Conservation (phyloP, 306 rosid genomes). For the Sicyos edulis region DNA sequence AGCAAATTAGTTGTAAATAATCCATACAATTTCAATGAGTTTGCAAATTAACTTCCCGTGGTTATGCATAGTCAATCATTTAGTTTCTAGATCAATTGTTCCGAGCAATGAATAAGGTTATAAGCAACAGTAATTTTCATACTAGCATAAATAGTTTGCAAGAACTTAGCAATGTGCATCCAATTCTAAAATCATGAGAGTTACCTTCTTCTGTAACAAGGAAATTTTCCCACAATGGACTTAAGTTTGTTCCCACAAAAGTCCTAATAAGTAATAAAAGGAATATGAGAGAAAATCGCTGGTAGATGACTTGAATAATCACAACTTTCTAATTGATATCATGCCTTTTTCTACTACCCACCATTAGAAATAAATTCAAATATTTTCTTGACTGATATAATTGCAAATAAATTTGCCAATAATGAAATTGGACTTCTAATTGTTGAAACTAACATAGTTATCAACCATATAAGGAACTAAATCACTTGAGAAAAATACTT, state of each 20-base stretch:
- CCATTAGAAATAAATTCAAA: not conserved
- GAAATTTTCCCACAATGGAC: constrained; percentile 73
- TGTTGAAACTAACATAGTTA: too few relatives aligned
- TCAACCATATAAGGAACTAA: too few relatives aligned
- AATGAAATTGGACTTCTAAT: too few relatives aligned
- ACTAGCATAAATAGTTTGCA: not conserved
- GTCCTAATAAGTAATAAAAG: constrained; percentile 49
- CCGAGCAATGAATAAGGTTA: not conserved
- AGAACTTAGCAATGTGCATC: not conserved
- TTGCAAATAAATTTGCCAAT: not conserved
- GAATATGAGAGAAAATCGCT: constrained; percentile 25
- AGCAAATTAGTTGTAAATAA: constrained; percentile 12
- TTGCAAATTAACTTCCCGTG: constrained; percentile 3
- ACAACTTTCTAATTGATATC: not conserved
- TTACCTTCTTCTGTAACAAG: constrained; percentile 71
- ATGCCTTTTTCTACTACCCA: not conserved
- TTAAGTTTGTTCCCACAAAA: constrained; percentile 85
- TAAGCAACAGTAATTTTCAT: not conserved
- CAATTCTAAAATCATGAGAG: constrained; percentile 10
- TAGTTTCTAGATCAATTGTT: not conserved
- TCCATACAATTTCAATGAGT: constrained; percentile 8
- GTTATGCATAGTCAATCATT: not conserved
- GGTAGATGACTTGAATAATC: not conserved
- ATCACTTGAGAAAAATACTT: too few relatives aligned
- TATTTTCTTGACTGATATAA: not conserved